A percentile compares a stretch with the other conserved stretches of the same genome.
Conservation (phyloP, 2,329 filamentous ascomycete species). For the Fusarium nematophilum region DNA sequence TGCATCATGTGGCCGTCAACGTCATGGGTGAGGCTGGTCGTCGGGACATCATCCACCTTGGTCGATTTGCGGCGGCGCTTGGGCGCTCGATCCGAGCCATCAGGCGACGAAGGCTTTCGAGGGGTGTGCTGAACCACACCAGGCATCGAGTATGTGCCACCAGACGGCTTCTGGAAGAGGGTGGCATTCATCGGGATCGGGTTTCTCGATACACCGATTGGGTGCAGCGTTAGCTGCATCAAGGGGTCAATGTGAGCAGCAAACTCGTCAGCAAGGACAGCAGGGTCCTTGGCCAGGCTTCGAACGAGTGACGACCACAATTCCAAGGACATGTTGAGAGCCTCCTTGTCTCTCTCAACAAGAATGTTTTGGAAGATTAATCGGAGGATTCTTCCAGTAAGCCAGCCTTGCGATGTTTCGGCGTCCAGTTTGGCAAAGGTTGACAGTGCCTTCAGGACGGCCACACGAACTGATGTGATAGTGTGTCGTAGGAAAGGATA, state of each 20-base stretch:
- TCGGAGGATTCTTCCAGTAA: constrained; percentile 88
- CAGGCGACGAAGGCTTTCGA: constrained; percentile 62
- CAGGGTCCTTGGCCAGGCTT: constrained; percentile 72
- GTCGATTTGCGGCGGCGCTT: constrained; percentile 86
- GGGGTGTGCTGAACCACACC: constrained; percentile 57
- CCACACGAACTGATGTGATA: constrained; percentile 93
- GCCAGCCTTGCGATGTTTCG: constrained; percentile 86
- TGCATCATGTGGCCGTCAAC: constrained; percentile 98
- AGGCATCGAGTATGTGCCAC: constrained; percentile 77
- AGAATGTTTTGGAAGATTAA: constrained; percentile 95
- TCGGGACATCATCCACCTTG: constrained; percentile 78
- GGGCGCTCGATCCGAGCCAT: constrained; percentile 70
- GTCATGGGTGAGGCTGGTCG: constrained; percentile 82
- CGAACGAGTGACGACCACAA: constrained; percentile 86
- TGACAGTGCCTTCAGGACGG: constrained; percentile 89
- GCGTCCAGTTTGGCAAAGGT: constrained; percentile 92
- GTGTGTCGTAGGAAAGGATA: constrained; percentile 98
- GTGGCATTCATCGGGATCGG: constrained; percentile 91
- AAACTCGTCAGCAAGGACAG: constrained; percentile 78
- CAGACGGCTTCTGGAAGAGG: constrained; percentile 93
- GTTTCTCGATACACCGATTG: constrained; percentile 90
- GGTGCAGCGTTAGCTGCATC: constrained; percentile 85
- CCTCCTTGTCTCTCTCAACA: constrained; percentile 88
- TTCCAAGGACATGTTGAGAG: constrained; percentile 84
- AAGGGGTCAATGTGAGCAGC: constrained; percentile 81